Evolutionary conservation across 2,329 filamentous ascomycete species (phyloP).

Genomic region (Pyricularia grisea): DNA sequence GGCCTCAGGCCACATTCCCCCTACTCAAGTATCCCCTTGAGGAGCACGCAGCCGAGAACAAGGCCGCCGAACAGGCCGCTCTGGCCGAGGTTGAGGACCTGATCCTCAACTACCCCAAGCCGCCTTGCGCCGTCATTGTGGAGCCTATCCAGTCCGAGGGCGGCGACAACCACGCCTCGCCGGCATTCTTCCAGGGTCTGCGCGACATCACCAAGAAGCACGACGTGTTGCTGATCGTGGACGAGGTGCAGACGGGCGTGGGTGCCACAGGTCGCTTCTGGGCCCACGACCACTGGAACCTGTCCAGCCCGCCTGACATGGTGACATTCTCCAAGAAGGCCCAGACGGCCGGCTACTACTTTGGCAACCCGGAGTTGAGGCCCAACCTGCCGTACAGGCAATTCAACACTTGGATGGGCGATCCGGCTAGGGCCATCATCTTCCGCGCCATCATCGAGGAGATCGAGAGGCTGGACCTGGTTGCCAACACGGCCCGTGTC

Average conservation of each 20-base stretch:
- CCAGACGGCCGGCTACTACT: slow-evolving; percentile 90
- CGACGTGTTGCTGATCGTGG: slow-evolving; percentile 77
- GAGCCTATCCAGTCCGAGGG: slow-evolving; percentile 93
- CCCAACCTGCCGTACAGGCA: slow-evolving; percentile 93
- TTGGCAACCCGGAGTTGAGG: slow-evolving; percentile 65
- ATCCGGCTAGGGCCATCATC: slow-evolving; percentile 73
- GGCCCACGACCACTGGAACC: slow-evolving; percentile 92
- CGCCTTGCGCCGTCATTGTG: slow-evolving; percentile 72
- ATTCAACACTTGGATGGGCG: slow-evolving; percentile 98
- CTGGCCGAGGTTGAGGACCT: slow-evolving; percentile 76
- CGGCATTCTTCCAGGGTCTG: slow-evolving; percentile 77
- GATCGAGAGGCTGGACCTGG: slow-evolving; percentile 65
- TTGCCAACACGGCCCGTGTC: slow-evolving; percentile 66
- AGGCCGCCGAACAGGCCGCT: slow-evolving; percentile 69
- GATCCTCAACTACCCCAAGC: slow-evolving; percentile 68
- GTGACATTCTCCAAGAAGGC: slow-evolving; percentile 96
- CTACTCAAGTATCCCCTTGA: slow-evolving; percentile 79
- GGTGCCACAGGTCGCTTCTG: slow-evolving; percentile 92
- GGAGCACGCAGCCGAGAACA: slow-evolving; percentile 70
- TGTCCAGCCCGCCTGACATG: slow-evolving; percentile 74
- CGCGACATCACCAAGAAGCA: slow-evolving; percentile 70
- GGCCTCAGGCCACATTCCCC: slow-evolving; percentile 86
- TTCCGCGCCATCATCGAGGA: slow-evolving; percentile 82
- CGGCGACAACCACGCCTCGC: slow-evolving; percentile 87
- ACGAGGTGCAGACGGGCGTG: slow-evolving; percentile 90